Conservation (phyloP, 768 basidiomycete genomes). For the Chiua virens region DNA sequence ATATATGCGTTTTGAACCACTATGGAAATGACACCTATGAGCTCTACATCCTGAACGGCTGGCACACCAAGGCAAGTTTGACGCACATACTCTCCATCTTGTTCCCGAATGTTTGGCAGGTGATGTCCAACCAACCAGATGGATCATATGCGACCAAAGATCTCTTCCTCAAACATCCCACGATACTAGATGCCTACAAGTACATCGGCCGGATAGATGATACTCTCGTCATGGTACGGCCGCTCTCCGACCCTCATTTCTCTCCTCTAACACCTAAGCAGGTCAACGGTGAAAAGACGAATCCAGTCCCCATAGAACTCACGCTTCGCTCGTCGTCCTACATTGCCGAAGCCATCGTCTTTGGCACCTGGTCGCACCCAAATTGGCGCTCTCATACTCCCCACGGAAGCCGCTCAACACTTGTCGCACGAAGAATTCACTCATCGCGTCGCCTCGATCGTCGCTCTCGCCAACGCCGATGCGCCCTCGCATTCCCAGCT, state of each 20-base stretch:
- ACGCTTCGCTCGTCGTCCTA: constrained; percentile 47
- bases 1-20: constrained; percentile 45
- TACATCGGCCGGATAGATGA: constrained; percentile 58
- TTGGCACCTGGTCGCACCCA: constrained; percentile 51
- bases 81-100: background rate
- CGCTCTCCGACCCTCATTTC: background rate
- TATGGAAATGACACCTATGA: constrained; percentile 45
- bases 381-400: constrained; percentile 50
- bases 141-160: constrained; percentile 58
- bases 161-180: constrained; percentile 49
- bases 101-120: constrained; percentile 7
- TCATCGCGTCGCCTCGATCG: constrained; percentile 40
- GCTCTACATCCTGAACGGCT: constrained; percentile 50
- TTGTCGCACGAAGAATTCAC: constrained; percentile 26
- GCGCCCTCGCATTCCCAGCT: constrained; percentile 56
- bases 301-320: constrained; percentile 55
- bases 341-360: constrained; percentile 53
- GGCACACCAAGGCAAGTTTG: constrained; percentile 44
- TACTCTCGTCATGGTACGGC: constrained; percentile 42
- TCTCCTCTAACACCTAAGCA: constrained; percentile 30
- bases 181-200: constrained; percentile 41
- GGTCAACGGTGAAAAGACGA: constrained; percentile 53
- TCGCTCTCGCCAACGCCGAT: constrained; percentile 49
- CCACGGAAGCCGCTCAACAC: constrained; percentile 38
- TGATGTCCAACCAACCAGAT: constrained; percentile 45